Percentiles rank a stretch among this genome's conserved stretches.
phyloP scores from a whole-genome alignment of 2,329 filamentous ascomycete species.

The Hypocreales sp. region DNA sequence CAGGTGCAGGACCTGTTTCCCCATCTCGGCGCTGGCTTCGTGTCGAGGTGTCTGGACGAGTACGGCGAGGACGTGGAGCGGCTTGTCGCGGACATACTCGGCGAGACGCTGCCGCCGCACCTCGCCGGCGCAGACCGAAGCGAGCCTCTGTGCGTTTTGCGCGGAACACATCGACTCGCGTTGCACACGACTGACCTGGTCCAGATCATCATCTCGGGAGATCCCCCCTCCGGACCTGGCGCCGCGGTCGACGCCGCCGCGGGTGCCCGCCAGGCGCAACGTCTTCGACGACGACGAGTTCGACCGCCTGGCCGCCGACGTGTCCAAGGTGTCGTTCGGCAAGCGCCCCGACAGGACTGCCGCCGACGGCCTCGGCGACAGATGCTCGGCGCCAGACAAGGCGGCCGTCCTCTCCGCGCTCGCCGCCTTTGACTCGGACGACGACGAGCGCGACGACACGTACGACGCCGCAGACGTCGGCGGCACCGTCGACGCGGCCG shows the following conservation, averaged over 20 bases:
- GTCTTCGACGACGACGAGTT: slow-evolving; percentile 71
- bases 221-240: slow-evolving; percentile 27
- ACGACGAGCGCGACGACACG: slow-evolving; percentile 93
- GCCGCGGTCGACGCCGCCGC: slow-evolving; percentile 43
- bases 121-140: slow-evolving; percentile 47
- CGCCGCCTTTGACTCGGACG: slow-evolving; percentile 79
- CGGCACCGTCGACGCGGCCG: slow-evolving; percentile 63
- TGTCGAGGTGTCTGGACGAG: slow-evolving; percentile 64
- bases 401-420: slow-evolving; percentile 79
- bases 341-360: slow-evolving; percentile 50
- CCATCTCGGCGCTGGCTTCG: slow-evolving; percentile 67
- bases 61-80: slow-evolving; percentile 65
- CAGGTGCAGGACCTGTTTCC: slow-evolving; percentile 93
- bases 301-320: slow-evolving; percentile 51
- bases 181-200: slow-evolving; percentile 6
- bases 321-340: slow-evolving; percentile 62
- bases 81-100: slow-evolving; percentile 67
- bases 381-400: slow-evolving; percentile 52
- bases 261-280: slow-evolving; percentile 48
- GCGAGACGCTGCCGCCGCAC: slow-evolving; percentile 57
- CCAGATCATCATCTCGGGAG: slow-evolving; percentile 15
- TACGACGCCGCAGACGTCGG: slow-evolving; percentile 90
- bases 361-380: slow-evolving; percentile 56
- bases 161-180: too few species aligned
- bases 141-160: slow-evolving; percentile 45